A percentile compares a stretch with the other conserved stretches of the same genome.
Evolutionary conservation across 805 yeast genomes (phyloP).

Genomic region (Metschnikowia cerradonensis): DNA sequence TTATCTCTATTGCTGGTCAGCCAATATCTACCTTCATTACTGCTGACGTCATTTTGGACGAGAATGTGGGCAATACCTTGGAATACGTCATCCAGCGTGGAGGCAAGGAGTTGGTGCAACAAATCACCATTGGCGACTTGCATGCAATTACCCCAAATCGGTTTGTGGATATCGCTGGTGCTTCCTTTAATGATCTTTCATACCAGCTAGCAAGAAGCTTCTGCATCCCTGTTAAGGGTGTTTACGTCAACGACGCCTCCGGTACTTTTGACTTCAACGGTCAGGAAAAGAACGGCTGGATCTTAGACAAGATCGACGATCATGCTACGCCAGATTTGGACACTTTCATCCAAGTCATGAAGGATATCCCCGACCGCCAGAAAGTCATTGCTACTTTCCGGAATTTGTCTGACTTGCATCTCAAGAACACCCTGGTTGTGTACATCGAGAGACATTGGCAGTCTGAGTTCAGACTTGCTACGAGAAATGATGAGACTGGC

Average conservation of each 20-base stretch:
- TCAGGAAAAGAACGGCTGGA: slow-evolving; percentile 70
- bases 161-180: slow-evolving; percentile 80
- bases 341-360: slow-evolving; percentile 74
- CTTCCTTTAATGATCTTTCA: slow-evolving; percentile 77
- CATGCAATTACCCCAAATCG: slow-evolving; percentile 80
- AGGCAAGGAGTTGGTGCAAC: slow-evolving; percentile 52
- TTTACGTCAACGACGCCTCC: slow-evolving; percentile 70
- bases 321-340: slow-evolving; percentile 70
- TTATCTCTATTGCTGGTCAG: slow-evolving; percentile 66
- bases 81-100: slow-evolving; percentile 51
- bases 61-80: slow-evolving; percentile 56
- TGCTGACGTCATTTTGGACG: slow-evolving; percentile 81
- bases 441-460: slow-evolving; percentile 86
- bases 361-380: slow-evolving; percentile 67
- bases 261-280: slow-evolving; percentile 66
- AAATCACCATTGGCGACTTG: slow-evolving; percentile 63
- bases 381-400: slow-evolving; percentile 69
- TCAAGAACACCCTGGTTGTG: slow-evolving; percentile 61
- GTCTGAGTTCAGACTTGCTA: slow-evolving; percentile 63
- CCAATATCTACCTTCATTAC: slow-evolving; percentile 65
- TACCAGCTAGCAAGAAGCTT: slow-evolving; percentile 86
- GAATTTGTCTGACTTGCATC: slow-evolving; percentile 76
- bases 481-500: slow-evolving; percentile 53
- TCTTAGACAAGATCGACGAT: slow-evolving; percentile 74
- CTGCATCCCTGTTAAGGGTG: slow-evolving; percentile 82